Base-by-base conservation (phyloP, 495 filamentous ascomycete genomes). In the Hypoxylon crocopeplum region DNA sequence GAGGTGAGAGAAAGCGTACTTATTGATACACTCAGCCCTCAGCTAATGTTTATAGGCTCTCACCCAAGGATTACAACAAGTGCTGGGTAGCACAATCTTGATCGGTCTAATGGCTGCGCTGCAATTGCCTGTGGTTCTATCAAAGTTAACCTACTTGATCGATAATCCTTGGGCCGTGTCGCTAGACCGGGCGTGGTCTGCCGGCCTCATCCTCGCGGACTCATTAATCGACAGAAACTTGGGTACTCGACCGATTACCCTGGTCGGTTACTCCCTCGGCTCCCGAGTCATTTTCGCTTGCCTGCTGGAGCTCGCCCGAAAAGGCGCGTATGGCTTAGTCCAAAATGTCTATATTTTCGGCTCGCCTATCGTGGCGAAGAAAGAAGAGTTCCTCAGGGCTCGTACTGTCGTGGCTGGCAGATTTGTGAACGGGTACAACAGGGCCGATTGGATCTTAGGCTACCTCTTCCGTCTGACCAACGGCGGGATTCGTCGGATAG, bases 121-220 rank as follows among this genome's bases (percentile, higher is more conserved):
- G n/a, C 92, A 95, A 71, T 75, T 98, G 5, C 94, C 94, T 2
- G 85, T 99, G 24, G 87, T 97, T 2, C 79, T 99, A 17, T 92
- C 93, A 2, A 99, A 99, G 67, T 86, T 99, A 7, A 83, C 94
- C 3, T 99, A 99, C 67, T 79, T 99, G 7, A 97, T 99, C 65
- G 94, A 99, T 72, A 99, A 99, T 61, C 94, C 94, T 0, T 99
- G 94, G 94, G 91, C 86, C 12, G 93, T 97, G 13, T 98, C 95
- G 2, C 82, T 97, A 19, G 91, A 91, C 56, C 88, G 94, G 51
- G 95, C 94, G 30, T 89, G 88, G 58, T 79, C 87, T 44, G 91
- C 93, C 20, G 94, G 94, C 4, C 79, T 96, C n/a, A 94, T 99
- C 63, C 83, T 99, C 19, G 94, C 94, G 1, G 94, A 99, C 73